Evolutionary conservation across 2,329 filamentous ascomycete species (phyloP), one percentile per base, ranked within the genome.

Genomic region (Fusarium subtropicale): DNA sequence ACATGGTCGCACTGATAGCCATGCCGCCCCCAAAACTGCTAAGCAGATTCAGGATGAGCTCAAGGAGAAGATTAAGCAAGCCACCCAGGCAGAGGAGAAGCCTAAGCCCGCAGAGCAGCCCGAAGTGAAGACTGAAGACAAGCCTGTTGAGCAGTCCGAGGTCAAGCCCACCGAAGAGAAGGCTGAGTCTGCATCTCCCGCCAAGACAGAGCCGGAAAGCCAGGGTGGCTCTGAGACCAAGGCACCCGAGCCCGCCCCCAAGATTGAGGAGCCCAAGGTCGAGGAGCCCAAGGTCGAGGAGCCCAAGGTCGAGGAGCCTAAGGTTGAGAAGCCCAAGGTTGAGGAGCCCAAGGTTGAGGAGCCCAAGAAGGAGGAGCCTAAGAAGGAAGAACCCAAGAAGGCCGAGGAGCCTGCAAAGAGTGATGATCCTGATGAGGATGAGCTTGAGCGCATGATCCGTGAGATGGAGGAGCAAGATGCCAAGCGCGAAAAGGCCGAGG

Each of bases 41-140:
- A 91, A 95, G 77, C 92, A 97, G 81, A 93, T 93, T 68, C 90
- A 91, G 61, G 88, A 92, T 70, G 93, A 97, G 80, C 92, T 94
- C 76, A 91, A 91, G 79, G 89, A 92, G 77, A 91, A 93, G 77
- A 90, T 97, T 76, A 88, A 90, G 76, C 87, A 87, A 54, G 88
- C 89, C 57, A 83, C 83, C 3, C 79, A 80, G 55, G 77, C 26
- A 76, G 75, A 80, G 56, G 75, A 76, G 13, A 71, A 77, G 31
- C 64, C 72, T 13, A 76, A 76, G 60, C 28, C 71, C 8, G 55
- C 41, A 22, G 71, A 72, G 50, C 68, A 60, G 51, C 41, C 63
- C 10, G 56, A 41, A 9, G 55, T 65, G 18, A 68, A 75, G 11
- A 76, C 77, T 4, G 78, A 82, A 11, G 76, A 81, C 20, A 83